Base-by-base conservation (phyloP, 2,329 filamentous ascomycete genomes). In the Hirsutella rhossiliensis region DNA sequence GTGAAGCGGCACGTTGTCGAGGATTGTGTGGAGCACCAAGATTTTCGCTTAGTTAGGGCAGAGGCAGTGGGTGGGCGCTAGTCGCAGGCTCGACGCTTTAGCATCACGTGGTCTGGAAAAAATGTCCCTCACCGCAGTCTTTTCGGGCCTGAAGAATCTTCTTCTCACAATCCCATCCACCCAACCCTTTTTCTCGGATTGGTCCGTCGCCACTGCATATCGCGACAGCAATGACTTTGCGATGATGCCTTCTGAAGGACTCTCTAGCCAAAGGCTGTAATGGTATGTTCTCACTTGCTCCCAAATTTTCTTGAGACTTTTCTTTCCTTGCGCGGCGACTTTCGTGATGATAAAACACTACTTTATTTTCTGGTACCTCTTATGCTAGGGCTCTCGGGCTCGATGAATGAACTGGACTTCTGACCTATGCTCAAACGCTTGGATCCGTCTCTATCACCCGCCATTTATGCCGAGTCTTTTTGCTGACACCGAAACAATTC, bases 281-380 rank as follows among this genome's bases (percentile, higher is more conserved):
- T 49, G 58, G 64, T 69, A 67, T 64, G 66, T 56, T 45, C 37
- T 40, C 23, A 12, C 49, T 38, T 44, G 45, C 47, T 11, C 43
- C 43, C 37, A 20, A 39, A 36, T 18, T 29, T 37, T 18, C 27
- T 12, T 4, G 31, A 13, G 13, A 7, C 29, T 32, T n/a, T n/a
- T 13, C 30, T 28, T n/a, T 45, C 43, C 45, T 37, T 34, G 50
- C 44, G 36, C 23, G 6, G 23, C 23, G 23, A 27, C 23, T 27
- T 27, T 39, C 48, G 76, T 87, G 85, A 90, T 89, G 85, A 90
- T 75, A 79, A 59, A 65, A 63, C 62, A 72, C 72, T 72, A 69
- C 56, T 67, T 66, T 67, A 71, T 69, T 83, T 89, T 94, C 86
- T 94, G 87, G 87, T 88, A 94, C 87, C 88, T 94, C 88, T 94